Conservation (phyloP, 139 green algal species). For the Chlamydomonas eustigma region DNA sequence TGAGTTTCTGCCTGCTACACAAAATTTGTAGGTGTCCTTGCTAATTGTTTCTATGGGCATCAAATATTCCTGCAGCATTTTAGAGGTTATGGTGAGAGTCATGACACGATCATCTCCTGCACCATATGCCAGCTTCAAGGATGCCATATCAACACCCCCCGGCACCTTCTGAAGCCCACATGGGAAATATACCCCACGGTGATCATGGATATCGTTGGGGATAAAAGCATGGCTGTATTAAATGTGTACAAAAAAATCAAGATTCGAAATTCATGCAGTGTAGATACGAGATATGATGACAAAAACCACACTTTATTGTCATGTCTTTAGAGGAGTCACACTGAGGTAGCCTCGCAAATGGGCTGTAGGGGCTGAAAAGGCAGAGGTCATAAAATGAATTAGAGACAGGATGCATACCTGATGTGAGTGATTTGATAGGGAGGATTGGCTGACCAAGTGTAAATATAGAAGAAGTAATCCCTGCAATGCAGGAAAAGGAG, state of each 20-base stretch:
- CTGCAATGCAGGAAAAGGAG: background rate
- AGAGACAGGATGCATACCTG: background rate
- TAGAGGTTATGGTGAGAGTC: background rate
- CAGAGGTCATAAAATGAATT: background rate
- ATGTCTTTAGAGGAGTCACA: no score
- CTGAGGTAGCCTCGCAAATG: no score
- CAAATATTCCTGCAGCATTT: background rate
- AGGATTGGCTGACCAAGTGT: background rate
- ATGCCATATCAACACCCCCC: background rate
- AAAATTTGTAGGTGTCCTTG: no score
- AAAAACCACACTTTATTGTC: no score
- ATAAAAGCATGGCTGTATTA: slow-evolving; percentile 10
- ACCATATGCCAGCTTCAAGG: background rate
- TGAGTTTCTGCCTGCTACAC: no score
- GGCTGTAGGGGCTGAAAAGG: background rate
- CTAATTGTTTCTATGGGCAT: no score
- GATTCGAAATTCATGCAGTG: no score
- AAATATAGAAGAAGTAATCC: slow-evolving; percentile 15
- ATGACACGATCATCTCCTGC: background rate
- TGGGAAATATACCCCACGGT: slow-evolving; percentile 6
- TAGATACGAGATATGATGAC: no score
- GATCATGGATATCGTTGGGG: background rate
- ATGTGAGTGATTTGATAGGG: slow-evolving; percentile 9
- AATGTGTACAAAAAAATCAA: background rate
- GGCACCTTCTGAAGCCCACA: background rate